phyloP scores from a whole-genome alignment of 2,329 filamentous ascomycete genomes.

The Talaromyces amestolkiae region DNA sequence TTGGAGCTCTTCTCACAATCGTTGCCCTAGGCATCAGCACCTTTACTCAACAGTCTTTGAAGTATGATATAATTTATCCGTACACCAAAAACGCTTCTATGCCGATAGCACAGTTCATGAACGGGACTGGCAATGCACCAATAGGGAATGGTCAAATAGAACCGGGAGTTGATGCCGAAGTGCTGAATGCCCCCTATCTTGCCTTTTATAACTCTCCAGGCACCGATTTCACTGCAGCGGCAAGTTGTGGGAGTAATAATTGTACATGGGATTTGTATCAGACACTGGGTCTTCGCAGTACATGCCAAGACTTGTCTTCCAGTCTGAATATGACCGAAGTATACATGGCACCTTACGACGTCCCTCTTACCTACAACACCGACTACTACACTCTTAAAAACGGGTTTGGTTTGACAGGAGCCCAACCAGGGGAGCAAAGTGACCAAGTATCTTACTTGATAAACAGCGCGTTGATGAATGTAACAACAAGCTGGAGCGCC shows the following conservation, averaged over 20 bases:
- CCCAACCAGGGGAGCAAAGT: background rate
- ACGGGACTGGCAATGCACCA: background rate
- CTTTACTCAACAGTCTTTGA: background rate
- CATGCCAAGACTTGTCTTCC: background rate
- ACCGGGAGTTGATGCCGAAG: background rate
- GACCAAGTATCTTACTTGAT: background rate
- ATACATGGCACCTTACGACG: background rate
- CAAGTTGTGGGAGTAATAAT: background rate
- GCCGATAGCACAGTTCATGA: background rate
- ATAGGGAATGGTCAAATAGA: background rate
- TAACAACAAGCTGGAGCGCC: background rate
- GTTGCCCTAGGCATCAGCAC: background rate
- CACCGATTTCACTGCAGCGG: background rate
- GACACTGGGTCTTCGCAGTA: background rate
- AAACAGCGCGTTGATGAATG: background rate
- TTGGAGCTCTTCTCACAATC: background rate
- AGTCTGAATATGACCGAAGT: background rate
- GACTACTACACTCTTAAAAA: background rate
- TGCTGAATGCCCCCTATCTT: background rate
- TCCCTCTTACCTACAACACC: background rate
- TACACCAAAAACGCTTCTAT: background rate
- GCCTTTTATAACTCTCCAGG: background rate
- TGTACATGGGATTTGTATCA: background rate
- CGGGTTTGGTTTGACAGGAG: background rate
- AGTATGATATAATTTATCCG: background rate